Evolutionary conservation across 2,329 filamentous ascomycete species (phyloP).

Genomic region (Claviceps sp.): DNA sequence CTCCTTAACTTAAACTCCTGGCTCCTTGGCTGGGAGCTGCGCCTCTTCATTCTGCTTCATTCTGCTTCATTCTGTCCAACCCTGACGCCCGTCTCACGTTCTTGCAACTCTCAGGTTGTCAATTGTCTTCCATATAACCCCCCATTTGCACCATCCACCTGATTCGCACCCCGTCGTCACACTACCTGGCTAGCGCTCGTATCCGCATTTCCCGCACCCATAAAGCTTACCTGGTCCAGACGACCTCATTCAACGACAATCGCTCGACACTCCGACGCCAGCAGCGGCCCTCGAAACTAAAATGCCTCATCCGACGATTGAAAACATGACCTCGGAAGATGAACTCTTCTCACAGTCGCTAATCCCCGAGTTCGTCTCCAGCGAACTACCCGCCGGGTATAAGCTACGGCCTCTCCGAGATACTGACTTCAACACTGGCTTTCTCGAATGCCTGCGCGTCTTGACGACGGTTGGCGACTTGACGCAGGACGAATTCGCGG

Average conservation of each 20-base stretch:
- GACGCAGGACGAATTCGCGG: conserved; percentile 56
- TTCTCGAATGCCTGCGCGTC: conserved; percentile 82
- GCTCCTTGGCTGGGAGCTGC: too few species aligned
- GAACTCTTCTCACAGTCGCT: conserved; percentile 67
- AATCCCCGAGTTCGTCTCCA: conserved; percentile 61
- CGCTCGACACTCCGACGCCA: background rate
- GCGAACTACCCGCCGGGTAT: conserved; percentile 68
- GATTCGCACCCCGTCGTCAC: background rate
- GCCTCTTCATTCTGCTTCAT: too few species aligned
- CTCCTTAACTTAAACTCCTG: too few species aligned
- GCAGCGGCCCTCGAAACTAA: background rate
- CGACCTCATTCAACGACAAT: background rate
- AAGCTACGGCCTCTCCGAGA: conserved; percentile 65
- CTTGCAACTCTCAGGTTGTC: background rate
- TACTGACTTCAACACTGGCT: conserved; percentile 66
- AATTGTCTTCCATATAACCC: too few species aligned
- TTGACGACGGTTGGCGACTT: conserved; percentile 90
- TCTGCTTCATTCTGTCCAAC: too few species aligned
- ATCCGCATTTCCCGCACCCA: background rate
- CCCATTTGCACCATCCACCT: too few species aligned
- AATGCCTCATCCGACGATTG: conserved; percentile 4
- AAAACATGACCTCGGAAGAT: conserved; percentile 15
- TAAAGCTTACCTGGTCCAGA: too few species aligned
- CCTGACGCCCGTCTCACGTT: background rate
- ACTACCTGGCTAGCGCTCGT: background rate